Evolutionary conservation across 1,284 basidiomycete genomes (phyloP).

Genomic region (Meripilus lineatus): DNA sequence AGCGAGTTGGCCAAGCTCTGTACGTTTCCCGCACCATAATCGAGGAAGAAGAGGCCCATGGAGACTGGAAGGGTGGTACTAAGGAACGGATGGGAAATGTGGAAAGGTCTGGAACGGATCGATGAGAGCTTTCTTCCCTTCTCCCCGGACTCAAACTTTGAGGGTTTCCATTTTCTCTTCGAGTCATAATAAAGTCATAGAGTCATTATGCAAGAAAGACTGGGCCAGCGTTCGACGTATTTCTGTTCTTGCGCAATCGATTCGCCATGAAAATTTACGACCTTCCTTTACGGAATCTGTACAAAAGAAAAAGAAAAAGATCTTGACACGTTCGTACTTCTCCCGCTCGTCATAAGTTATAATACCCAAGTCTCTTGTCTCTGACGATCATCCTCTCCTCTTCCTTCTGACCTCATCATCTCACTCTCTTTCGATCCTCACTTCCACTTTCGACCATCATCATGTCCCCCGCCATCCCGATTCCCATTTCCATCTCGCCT

Average conservation of each 20-base stretch:
- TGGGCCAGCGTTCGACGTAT: too few relatives aligned
- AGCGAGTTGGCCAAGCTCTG: constrained; percentile 94
- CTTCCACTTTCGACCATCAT: constrained; percentile 12
- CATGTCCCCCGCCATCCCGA: constrained; percentile 36
- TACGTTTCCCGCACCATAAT: constrained; percentile 96
- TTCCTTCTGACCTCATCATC: too few relatives aligned
- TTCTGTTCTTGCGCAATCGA: neutral
- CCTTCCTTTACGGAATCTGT: neutral
- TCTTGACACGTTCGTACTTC: neutral
- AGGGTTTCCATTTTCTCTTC: constrained; percentile 2
- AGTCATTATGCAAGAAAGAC: neutral
- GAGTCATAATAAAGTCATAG: constrained; percentile 10
- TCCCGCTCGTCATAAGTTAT: neutral
- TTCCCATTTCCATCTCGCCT: constrained; percentile 27
- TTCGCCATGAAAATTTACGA: neutral
- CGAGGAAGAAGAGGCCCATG: constrained; percentile 84
- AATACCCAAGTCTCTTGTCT: neutral
- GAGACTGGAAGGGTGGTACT: constrained; percentile 2
- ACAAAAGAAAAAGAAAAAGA: neutral
- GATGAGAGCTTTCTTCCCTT: too few relatives aligned
- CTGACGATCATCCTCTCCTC: neutral
- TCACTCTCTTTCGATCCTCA: too few relatives aligned
- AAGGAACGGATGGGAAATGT: neutral
- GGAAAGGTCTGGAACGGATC: too few relatives aligned
- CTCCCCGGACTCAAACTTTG: too few relatives aligned